phyloP scores from a whole-genome alignment of 2,329 filamentous ascomycete species.

The Eutypa lata region DNA sequence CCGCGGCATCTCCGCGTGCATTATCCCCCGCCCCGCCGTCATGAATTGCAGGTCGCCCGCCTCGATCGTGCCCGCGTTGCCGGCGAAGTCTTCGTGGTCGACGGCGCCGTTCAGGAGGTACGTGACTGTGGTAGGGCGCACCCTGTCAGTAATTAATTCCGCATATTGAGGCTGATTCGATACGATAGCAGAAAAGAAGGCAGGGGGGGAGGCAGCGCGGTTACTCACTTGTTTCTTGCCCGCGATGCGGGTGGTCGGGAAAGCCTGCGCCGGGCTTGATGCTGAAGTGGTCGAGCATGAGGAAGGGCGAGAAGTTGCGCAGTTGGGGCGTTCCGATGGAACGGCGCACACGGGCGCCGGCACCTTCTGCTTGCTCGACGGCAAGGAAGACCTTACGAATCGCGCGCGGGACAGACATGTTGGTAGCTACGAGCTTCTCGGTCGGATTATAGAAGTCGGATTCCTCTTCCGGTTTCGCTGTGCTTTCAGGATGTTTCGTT shows the following conservation, averaged over 20 bases:
- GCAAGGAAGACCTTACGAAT: slow-evolving; percentile 84
- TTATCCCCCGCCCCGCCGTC: slow-evolving; percentile 88
- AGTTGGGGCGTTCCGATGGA: slow-evolving; percentile 82
- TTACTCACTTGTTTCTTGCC: slow-evolving; percentile 63
- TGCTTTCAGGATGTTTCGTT: slow-evolving; percentile 9
- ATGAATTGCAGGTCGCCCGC: slow-evolving; percentile 96
- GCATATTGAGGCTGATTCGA: not conserved
- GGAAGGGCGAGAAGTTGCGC: slow-evolving; percentile 84
- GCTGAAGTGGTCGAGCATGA: slow-evolving; percentile 94
- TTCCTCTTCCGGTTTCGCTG: slow-evolving; percentile 1
- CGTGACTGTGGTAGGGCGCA: slow-evolving; percentile 56
- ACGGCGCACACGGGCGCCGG: slow-evolving; percentile 80
- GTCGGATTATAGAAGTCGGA: slow-evolving; percentile 24
- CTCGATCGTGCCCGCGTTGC: slow-evolving; percentile 69
- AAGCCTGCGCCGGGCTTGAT: slow-evolving; percentile 81
- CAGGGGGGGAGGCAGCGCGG: slow-evolving; percentile 1
- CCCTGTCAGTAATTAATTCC: slow-evolving; percentile 33
- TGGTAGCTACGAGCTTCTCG: slow-evolving; percentile 33
- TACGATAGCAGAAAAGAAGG: not conserved
- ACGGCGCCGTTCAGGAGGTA: slow-evolving; percentile 75
- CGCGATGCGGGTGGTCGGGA: slow-evolving; percentile 80
- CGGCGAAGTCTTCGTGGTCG: slow-evolving; percentile 34
- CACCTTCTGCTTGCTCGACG: slow-evolving; percentile 82
- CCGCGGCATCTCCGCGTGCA: slow-evolving; percentile 93
- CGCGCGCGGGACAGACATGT: slow-evolving; percentile 67